These are phyloP conservation scores for Penicillium hordei DNA, from an alignment of 2,329 filamentous ascomycete species.

Conservation along the genomic window DNA sequence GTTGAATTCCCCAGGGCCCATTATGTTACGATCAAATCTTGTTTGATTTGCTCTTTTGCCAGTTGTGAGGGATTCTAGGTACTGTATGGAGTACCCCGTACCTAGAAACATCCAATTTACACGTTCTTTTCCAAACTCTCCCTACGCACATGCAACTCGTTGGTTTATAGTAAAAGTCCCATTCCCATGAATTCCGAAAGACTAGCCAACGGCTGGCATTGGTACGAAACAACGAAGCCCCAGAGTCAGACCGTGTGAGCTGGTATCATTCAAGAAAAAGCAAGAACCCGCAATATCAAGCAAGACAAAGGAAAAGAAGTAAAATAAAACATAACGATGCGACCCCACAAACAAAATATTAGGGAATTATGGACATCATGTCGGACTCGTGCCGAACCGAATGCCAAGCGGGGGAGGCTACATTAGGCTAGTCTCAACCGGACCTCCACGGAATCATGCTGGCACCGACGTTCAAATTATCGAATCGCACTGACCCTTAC, in stretches of 20 bases:
- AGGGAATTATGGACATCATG: slow-evolving; percentile 24
- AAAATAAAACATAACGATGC: slow-evolving; percentile 15
- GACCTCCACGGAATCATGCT: slow-evolving; percentile 32
- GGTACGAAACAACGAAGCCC: slow-evolving; percentile 28
- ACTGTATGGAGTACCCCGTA: background rate
- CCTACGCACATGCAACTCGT: background rate
- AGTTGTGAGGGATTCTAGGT: no score
- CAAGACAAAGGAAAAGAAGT: slow-evolving; percentile 17
- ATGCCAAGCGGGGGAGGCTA: slow-evolving; percentile 28
- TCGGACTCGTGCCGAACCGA: slow-evolving; percentile 12
- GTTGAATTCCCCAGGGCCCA: background rate
- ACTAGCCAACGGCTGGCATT: slow-evolving; percentile 26
- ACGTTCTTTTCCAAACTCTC: background rate
- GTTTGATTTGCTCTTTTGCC: background rate
- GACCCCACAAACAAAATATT: slow-evolving; percentile 21
- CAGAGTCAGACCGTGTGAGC: slow-evolving; percentile 34
- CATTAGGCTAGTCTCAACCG: slow-evolving; percentile 30
- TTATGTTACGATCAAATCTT: background rate
- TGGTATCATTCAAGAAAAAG: slow-evolving; percentile 40
- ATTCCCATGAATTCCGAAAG: slow-evolving; percentile 34
- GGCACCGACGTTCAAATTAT: slow-evolving; percentile 14
- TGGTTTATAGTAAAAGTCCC: slow-evolving; percentile 21
- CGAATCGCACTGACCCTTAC: slow-evolving; percentile 8
- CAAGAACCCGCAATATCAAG: slow-evolving; percentile 22
- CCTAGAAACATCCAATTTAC: background rate